phyloP scores from a whole-genome alignment of 2,329 filamentous ascomycete species.

The Clarireedia paspali region DNA sequence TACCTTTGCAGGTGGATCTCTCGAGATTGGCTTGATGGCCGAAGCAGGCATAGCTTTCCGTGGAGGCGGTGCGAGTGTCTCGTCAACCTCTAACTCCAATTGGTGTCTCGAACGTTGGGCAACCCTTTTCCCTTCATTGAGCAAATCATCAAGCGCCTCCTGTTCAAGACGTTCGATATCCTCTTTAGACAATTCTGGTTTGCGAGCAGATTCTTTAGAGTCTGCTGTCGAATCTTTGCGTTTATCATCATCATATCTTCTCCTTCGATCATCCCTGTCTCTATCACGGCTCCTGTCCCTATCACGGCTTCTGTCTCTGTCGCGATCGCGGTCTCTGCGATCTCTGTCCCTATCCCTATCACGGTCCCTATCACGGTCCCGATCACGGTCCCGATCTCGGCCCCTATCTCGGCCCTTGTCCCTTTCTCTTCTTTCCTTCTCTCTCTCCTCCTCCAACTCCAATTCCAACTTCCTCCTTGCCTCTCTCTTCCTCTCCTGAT shows the following conservation, averaged over 20 bases:
- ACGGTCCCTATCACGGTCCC: slow-evolving; percentile 19
- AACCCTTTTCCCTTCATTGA: slow-evolving; percentile 28
- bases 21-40: slow-evolving; percentile 28
- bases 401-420: slow-evolving; percentile 25
- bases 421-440: slow-evolving; percentile 28
- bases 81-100: slow-evolving; percentile 28
- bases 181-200: slow-evolving; percentile 26
- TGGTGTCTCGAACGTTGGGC: slow-evolving; percentile 27
- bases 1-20: slow-evolving; percentile 21
- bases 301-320: slow-evolving; percentile 15
- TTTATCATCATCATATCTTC: slow-evolving; percentile 20
- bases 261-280: slow-evolving; percentile 22
- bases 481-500: slow-evolving; percentile 36
- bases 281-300: slow-evolving; percentile 21
- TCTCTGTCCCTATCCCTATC: slow-evolving; percentile 14
- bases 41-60: slow-evolving; percentile 28
- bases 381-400: slow-evolving; percentile 22
- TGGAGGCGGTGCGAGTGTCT: slow-evolving; percentile 28
- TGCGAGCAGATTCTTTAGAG: slow-evolving; percentile 10
- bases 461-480: slow-evolving; percentile 24
- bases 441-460: slow-evolving; percentile 20
- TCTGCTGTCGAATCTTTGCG: slow-evolving; percentile 14
- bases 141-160: slow-evolving; percentile 29
- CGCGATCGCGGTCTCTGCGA: slow-evolving; percentile 26
- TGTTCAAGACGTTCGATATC: slow-evolving; percentile 28